Base-by-base conservation (phyloP, 2,329 filamentous ascomycete species). In the Hypoxylon sp. region DNA sequence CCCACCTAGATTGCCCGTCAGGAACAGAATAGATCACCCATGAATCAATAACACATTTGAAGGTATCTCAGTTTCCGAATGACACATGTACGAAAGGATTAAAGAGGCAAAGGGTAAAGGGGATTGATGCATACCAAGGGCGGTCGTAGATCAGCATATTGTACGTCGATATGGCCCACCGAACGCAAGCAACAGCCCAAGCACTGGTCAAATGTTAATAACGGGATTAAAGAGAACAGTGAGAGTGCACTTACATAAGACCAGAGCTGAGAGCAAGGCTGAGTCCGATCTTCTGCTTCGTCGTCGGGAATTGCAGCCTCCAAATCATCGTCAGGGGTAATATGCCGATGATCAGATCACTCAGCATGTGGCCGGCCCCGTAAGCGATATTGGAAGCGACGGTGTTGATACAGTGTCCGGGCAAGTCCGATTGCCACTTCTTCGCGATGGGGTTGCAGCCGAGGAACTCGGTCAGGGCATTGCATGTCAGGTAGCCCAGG, bases 401-500 rank as follows among this genome's bases (percentile, higher is more conserved):
- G 8, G 56, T 60, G 33, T 71, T 63, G 35, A 71, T 67, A 33
- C 69, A 71, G 20, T 67, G 62, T 4, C 69, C 69, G 1, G 64
- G 60, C 13, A 69, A 26, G 1, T 64, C 53, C 13, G 45, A 7
- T 2, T 67, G 35, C 69, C 69, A 71, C 52, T 66, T 69, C 58
- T 70, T 71, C 31, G 50, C 59, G 27, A 70, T 67, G 7, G 69
- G 69, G 46, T 61, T 50, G 58, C 69, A 71, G 21, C 69, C 69
- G 21, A 71, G 62, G 37, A 71, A 70, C 46, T 71, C 65, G 17
- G 59, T 61, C 15, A 71, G 87, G 2, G 81, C 89, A 69, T 73
- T 84, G 52, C 83, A 88, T 35, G 79, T 90, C 11, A 88, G 83
- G 0, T 75, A 85, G 54, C 82, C 86, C 21, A 85, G 83, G 66